Conservation (phyloP, 176 grass and related monocot species). For the Coix lacrymajobi region DNA sequence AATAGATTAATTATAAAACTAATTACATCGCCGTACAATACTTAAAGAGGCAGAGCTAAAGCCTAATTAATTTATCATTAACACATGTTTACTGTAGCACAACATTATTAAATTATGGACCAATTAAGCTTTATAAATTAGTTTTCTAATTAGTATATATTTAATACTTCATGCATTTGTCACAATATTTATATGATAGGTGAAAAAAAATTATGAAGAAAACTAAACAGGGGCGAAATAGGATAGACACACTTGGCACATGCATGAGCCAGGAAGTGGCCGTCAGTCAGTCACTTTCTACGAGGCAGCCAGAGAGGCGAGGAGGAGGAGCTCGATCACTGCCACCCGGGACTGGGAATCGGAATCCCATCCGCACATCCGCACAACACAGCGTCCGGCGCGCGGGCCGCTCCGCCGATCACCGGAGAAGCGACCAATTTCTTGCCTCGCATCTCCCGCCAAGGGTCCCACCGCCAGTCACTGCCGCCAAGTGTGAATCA, state of each 20-base stretch:
- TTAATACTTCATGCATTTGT: too few species aligned
- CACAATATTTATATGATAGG: too few species aligned
- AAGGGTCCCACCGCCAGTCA: not conserved
- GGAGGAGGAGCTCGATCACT: not conserved
- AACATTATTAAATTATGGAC: too few species aligned
- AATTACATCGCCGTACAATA: too few species aligned
- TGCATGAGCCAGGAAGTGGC: not conserved
- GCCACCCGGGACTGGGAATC: not conserved
- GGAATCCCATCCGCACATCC: not conserved
- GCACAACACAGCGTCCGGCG: not conserved
- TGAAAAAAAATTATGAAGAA: too few species aligned
- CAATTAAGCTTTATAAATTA: too few species aligned
- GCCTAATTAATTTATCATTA: too few species aligned
- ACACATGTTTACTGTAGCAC: too few species aligned
- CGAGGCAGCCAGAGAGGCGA: not conserved
- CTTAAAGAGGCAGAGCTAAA: too few species aligned
- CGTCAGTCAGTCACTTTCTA: not conserved
- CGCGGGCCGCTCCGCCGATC: not conserved
- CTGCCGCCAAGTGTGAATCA: not conserved
- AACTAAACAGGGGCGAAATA: too few species aligned
- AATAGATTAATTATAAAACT: too few species aligned
- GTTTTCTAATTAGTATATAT: too few species aligned
- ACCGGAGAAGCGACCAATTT: not conserved
- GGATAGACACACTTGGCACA: not conserved
- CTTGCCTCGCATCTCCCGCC: not conserved